A percentile compares a stretch with the other conserved stretches of the same genome.
These are phyloP conservation scores for Teratosphaeria zuluensis DNA, from an alignment of 2,329 filamentous ascomycete genomes.

Conservation along the genomic window DNA sequence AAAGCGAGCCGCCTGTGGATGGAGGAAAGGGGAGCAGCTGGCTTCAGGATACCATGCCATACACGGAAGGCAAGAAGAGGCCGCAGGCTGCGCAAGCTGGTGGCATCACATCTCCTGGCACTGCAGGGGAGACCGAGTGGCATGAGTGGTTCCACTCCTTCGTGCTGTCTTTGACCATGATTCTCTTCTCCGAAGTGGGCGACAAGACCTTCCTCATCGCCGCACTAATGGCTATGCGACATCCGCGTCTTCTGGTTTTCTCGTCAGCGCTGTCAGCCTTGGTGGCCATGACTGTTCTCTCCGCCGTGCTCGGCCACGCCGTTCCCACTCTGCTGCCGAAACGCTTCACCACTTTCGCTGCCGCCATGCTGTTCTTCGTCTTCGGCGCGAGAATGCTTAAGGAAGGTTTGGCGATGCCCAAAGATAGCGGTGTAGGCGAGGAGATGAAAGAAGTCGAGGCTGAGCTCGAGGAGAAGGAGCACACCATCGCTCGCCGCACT, in stretches of 20 bases:
- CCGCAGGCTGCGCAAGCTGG: slow-evolving; percentile 19
- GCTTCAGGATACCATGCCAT: slow-evolving; percentile 29
- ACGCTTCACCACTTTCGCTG: slow-evolving; percentile 79
- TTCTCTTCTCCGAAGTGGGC: slow-evolving; percentile 89
- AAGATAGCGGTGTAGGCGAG: slow-evolving; percentile 82
- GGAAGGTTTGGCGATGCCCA: slow-evolving; percentile 81
- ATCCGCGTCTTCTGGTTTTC: slow-evolving; percentile 86
- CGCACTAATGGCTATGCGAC: slow-evolving; percentile 98
- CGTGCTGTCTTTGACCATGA: slow-evolving; percentile 90
- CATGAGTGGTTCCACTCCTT: slow-evolving; percentile 63
- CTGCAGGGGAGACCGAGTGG: slow-evolving; percentile 16
- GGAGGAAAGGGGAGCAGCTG: slow-evolving; percentile 11
- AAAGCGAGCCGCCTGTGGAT: slow-evolving; percentile 16
- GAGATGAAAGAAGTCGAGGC: slow-evolving; percentile 97
- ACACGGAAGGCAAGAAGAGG: slow-evolving; percentile 26
- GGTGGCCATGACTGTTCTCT: slow-evolving; percentile 85
- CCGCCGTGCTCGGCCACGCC: slow-evolving; percentile 82
- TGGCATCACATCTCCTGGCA: slow-evolving; percentile 11
- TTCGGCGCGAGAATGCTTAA: slow-evolving; percentile 78
- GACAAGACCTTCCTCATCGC: slow-evolving; percentile 98
- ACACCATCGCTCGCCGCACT: slow-evolving; percentile 55
- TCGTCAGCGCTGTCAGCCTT: slow-evolving; percentile 87
- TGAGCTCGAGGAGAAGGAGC: slow-evolving; percentile 89
- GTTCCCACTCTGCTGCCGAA: slow-evolving; percentile 86
- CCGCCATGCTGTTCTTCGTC: slow-evolving; percentile 74